Conservation (phyloP, 371 early-diverging fungal genomes). For the Rhizopus stolonifer region DNA sequence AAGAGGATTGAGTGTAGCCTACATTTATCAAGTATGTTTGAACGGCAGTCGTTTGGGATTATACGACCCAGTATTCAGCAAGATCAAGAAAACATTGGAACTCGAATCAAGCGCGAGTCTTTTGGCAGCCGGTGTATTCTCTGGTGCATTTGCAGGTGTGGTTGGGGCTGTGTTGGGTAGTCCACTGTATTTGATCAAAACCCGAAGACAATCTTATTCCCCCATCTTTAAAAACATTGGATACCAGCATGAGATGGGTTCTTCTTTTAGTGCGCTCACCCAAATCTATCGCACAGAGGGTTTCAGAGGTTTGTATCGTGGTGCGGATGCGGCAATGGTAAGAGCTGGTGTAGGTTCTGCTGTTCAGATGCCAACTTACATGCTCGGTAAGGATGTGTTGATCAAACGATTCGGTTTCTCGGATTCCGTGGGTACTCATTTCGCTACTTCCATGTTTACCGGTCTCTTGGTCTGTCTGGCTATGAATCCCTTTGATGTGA, state of each 20-base stretch:
- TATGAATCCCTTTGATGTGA: slow-evolving; percentile 98
- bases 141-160: slow-evolving; percentile 70
- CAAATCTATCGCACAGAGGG: slow-evolving; percentile 69
- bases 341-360: slow-evolving; percentile 90
- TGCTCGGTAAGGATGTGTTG: slow-evolving; percentile 72
- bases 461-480: slow-evolving; percentile 85
- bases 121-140: slow-evolving; percentile 61
- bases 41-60: slow-evolving; percentile 92
- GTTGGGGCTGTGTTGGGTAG: slow-evolving; percentile 84
- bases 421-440: slow-evolving; percentile 71
- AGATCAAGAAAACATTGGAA: slow-evolving; percentile 19
- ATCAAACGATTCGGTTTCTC: slow-evolving; percentile 60
- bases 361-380: slow-evolving; percentile 92
- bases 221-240: slow-evolving; percentile 77
- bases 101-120: slow-evolving; percentile 28
- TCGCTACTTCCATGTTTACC: slow-evolving; percentile 77
- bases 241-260: slow-evolving; percentile 84
- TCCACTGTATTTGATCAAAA: slow-evolving; percentile 92
- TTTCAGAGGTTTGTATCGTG: slow-evolving; percentile 82
- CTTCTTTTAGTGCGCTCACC: slow-evolving; percentile 64
- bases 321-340: slow-evolving; percentile 87
- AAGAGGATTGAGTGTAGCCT: slow-evolving; percentile 89
- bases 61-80: slow-evolving; percentile 74
- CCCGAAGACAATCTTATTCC: slow-evolving; percentile 91
- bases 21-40: slow-evolving; percentile 88